phyloP scores from a whole-genome alignment of 1,284 basidiomycete genomes.

The Wallemia hederae region DNA sequence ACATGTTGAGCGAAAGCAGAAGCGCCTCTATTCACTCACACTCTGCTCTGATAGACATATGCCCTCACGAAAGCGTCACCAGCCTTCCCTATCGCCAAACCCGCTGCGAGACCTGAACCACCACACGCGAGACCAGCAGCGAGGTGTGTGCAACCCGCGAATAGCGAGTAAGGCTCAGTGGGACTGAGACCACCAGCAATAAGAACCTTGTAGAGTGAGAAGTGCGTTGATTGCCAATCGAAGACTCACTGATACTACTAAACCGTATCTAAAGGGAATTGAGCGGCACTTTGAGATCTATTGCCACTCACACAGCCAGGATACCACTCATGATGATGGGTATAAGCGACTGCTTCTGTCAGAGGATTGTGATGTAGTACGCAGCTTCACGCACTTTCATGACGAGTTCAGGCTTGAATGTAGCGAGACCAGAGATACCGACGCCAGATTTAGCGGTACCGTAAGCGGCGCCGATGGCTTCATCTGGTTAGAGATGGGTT shows the following conservation, averaged over 20 bases:
- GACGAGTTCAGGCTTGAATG: conserved; percentile 15
- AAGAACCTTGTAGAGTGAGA: not conserved
- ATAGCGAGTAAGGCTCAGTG: conserved; percentile 5
- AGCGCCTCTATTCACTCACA: not conserved
- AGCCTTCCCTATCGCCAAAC: conserved; percentile 17
- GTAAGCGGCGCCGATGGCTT: conserved; percentile 16
- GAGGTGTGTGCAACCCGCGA: conserved; percentile 15
- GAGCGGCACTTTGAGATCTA: conserved; percentile 2
- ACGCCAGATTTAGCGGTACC: conserved; percentile 17
- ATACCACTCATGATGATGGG: conserved; percentile 18
- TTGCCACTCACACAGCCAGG: conserved; percentile 11
- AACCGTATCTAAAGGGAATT: conserved; percentile 15
- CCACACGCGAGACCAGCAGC: conserved; percentile 16
- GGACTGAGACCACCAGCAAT: conserved; percentile 5
- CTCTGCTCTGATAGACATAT: not conserved
- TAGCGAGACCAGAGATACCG: conserved; percentile 17
- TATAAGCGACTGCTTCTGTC: conserved; percentile 12
- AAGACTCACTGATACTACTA: conserved; percentile 10
- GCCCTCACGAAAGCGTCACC: conserved; percentile 7
- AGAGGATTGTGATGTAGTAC: not conserved
- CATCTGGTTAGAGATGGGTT: not conserved
- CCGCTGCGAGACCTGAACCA: conserved; percentile 15
- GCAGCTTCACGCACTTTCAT: conserved; percentile 9
- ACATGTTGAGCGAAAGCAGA: not conserved
- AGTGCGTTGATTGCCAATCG: conserved; percentile 8